phyloP scores from a whole-genome alignment of 805 yeast species.

The Yamadazyma insecticola region DNA sequence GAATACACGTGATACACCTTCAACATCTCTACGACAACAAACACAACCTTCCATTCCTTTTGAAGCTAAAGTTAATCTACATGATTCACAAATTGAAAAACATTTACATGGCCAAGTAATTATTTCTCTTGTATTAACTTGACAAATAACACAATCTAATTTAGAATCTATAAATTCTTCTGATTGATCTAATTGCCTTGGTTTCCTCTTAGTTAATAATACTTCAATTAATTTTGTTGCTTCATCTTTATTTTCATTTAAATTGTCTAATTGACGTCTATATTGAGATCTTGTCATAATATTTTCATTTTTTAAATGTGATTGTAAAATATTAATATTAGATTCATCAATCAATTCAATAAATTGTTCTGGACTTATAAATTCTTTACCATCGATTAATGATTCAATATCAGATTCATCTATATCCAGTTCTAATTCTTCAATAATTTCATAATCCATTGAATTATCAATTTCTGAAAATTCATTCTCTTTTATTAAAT shows the following conservation, averaged over 20 bases:
- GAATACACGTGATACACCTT: slow-evolving; percentile 57
- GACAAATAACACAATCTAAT: slow-evolving; percentile 76
- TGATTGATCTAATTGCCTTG: too few species aligned
- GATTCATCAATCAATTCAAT: slow-evolving; percentile 17
- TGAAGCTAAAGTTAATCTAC: slow-evolving; percentile 68
- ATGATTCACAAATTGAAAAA: slow-evolving; percentile 80
- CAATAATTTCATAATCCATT: slow-evolving; percentile 24
- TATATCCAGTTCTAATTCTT: slow-evolving; percentile 8
- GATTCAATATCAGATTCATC: slow-evolving; percentile 14
- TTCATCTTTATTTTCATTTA: slow-evolving; percentile 11
- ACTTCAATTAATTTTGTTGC: slow-evolving; percentile 18
- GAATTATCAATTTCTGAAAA: slow-evolving; percentile 37
- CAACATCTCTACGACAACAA: slow-evolving; percentile 74
- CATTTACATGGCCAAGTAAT: slow-evolving; percentile 94
- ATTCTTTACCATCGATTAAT: slow-evolving; percentile 15
- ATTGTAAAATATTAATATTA: slow-evolving; percentile 17
- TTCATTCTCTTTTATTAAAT: slow-evolving; percentile 20
- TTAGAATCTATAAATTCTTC: slow-evolving; percentile 25
- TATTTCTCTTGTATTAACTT: slow-evolving; percentile 64
- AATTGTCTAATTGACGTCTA: slow-evolving; percentile 3
- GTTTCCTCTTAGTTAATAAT: slow-evolving; percentile 13
- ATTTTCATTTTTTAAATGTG: slow-evolving; percentile 22
- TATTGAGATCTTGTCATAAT: slow-evolving; percentile 32
- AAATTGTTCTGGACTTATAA: slow-evolving; percentile 21
- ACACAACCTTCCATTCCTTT: slow-evolving; percentile 78